Evolutionary conservation across 441 rosid species (phyloP).

Genomic region (Arabidopsis hybrid): DNA sequence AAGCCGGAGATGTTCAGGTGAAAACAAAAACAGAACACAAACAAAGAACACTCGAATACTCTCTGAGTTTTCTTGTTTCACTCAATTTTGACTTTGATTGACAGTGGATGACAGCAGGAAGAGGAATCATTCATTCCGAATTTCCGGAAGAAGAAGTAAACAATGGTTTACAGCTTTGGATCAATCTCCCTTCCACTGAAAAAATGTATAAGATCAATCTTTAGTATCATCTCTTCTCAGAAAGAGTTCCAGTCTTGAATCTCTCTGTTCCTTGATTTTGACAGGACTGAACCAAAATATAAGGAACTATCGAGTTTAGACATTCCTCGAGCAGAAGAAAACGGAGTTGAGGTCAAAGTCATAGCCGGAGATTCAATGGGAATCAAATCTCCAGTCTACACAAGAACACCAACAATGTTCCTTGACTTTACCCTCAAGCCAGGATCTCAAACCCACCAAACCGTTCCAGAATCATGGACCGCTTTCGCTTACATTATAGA

Average conservation of each 20-base stretch:
- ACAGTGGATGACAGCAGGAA: conserved; percentile 99
- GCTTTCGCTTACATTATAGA: conserved; percentile 73
- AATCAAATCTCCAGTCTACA: conserved; percentile 66
- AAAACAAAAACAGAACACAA: not conserved
- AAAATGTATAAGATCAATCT: conserved; percentile 63
- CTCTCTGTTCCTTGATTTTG: not conserved
- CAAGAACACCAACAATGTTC: conserved; percentile 81
- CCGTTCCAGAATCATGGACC: conserved; percentile 75
- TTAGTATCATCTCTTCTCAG: not conserved
- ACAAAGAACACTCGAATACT: not conserved
- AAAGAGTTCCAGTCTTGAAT: conserved; percentile 2
- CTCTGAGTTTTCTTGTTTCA: conserved; percentile 5
- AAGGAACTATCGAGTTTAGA: conserved; percentile 63
- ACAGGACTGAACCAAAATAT: conserved; percentile 84
- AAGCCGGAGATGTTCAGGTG: conserved; percentile 92
- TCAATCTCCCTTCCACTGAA: conserved; percentile 79
- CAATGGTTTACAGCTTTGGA: conserved; percentile 92
- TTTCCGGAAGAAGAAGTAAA: conserved; percentile 75
- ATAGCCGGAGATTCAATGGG: conserved; percentile 98
- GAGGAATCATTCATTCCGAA: conserved; percentile 95
- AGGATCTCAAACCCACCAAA: conserved; percentile 62
- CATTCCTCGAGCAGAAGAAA: conserved; percentile 60
- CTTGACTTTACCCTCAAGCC: conserved; percentile 81
- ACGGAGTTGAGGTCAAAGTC: conserved; percentile 72
- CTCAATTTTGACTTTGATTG: not conserved